Evolutionary conservation across 78 protist genomes (phyloP), one percentile per base, ranked within the genome.

Genomic region (Dictyostelium intermedium): DNA sequence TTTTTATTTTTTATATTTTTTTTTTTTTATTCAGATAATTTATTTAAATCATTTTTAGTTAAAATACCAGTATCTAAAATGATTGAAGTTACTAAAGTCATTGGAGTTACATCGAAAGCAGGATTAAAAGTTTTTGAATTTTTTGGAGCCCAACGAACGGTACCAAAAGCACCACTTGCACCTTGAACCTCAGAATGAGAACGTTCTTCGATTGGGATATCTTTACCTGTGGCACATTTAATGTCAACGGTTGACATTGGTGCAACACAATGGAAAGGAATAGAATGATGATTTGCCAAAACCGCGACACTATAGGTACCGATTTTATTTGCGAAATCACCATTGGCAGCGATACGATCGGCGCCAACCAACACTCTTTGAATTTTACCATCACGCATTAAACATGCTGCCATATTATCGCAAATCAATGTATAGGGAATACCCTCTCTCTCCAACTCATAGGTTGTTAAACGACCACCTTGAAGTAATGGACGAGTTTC

Each of bases 311-410:
- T 14, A 70, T 95, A 95, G 11, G 97, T 96, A 25, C 97, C 97
- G 69, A 96, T 96, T 91, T 96, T 96, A 35, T 96, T 96, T 32
- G 97, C 97, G 61, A 96, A 96, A 45, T 92, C 97, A 32, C 97
- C 97, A 82, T 96, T 92, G 9, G 34, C 30, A 2, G 95, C 77
- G 34, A 96, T 87, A 72, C 97, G 92, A 53, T 96, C 97, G 14
- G 97, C 96, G 76, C 97, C 97, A 5, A 96, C 96, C 18, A 96
- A 61, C 1, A 96, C 91, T 47, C 96, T 84, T 47, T 96, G 91
- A 56, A 96, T 95, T 35, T 95, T 94, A n/a, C 97, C 97, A 37
- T 50, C 47, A 30, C 89, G 45, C 96, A 96, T 94, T 35, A 96
- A 87, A 20, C 63, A 78, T 5, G 92, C 97, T 5, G 97, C 96